A percentile compares a stretch with the other conserved stretches of the same genome.
phyloP scores from a whole-genome alignment of 1,139 yeast species.

The Kodamaea ohmeri region DNA sequence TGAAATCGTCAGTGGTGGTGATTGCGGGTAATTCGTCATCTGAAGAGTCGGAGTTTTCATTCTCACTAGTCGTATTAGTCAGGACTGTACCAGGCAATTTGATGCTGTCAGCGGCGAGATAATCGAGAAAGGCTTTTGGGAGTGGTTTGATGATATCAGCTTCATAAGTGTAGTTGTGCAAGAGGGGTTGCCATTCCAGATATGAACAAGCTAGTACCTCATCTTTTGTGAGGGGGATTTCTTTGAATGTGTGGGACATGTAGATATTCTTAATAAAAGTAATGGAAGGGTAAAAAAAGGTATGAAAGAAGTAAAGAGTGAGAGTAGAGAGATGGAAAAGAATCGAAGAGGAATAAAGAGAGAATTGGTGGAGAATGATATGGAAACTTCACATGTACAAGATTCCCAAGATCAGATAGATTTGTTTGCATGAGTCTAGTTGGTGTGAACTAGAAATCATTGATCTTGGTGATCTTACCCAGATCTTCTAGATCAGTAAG shows the following conservation, averaged over 20 bases:
- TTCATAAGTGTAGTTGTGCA: slow-evolving; percentile 49
- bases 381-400: no score
- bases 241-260: slow-evolving; percentile 25
- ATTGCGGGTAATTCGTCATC: slow-evolving; percentile 27
- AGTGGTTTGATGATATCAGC: slow-evolving; percentile 60
- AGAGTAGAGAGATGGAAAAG: no score
- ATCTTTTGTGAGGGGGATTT: slow-evolving; percentile 38
- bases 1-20: slow-evolving; percentile 52
- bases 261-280: no score
- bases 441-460: no score
- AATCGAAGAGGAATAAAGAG: no score
- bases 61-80: slow-evolving; percentile 47
- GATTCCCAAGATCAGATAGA: no score
- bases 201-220: slow-evolving; percentile 69
- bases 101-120: slow-evolving; percentile 76
- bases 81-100: slow-evolving; percentile 41
- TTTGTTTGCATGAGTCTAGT: no score
- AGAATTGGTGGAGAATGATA: no score
- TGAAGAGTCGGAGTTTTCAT: slow-evolving; percentile 74
- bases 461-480: no score
- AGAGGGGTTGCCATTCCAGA: slow-evolving; percentile 67
- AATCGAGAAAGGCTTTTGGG: slow-evolving; percentile 65
- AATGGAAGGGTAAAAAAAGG: no score
- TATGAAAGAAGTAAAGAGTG: no score
- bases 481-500: no score